Evolutionary conservation across 2,329 filamentous ascomycete species (phyloP).

Genomic region (Leptosphaerulina australis): DNA sequence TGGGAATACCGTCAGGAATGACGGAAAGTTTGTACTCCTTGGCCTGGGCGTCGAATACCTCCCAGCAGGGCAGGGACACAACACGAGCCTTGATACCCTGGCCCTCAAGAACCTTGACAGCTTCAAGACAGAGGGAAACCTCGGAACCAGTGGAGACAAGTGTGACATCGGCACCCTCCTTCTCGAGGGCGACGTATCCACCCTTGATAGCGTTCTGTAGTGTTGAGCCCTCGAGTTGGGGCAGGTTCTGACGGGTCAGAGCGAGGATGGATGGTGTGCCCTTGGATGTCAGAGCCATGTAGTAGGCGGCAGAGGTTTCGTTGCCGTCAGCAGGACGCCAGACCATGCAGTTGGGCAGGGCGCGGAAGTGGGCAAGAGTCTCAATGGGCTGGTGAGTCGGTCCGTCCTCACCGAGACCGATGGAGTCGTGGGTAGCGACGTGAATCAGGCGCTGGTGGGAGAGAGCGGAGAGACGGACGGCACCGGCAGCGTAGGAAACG

Average conservation of each 20-base stretch:
- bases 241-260: constrained; percentile 96
- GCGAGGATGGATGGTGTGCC: constrained; percentile 91
- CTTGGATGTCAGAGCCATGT: constrained; percentile 87
- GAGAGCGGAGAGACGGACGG: constrained; percentile 90
- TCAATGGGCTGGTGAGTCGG: constrained; percentile 99
- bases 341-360: constrained; percentile 98
- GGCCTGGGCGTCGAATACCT: constrained; percentile 91
- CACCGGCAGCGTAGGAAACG: constrained; percentile 94
- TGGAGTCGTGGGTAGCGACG: constrained; percentile 98
- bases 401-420: constrained; percentile 97
- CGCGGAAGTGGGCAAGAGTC: constrained; percentile 97
- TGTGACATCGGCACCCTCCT: constrained; percentile 81
- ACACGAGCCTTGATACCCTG: constrained; percentile 87
- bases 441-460: constrained; percentile 91
- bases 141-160: constrained; percentile 96
- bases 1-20: constrained; percentile 90
- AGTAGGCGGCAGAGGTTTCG: constrained; percentile 98
- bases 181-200: constrained; percentile 88
- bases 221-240: constrained; percentile 92
- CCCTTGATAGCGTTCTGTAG: constrained; percentile 91
- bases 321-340: constrained; percentile 99
- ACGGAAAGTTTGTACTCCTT: constrained; percentile 96
- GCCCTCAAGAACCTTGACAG: constrained; percentile 87
- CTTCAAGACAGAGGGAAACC: constrained; percentile 90
- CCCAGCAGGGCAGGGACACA: constrained; percentile 94